Evolutionary conservation across 176 grass and related monocot genomes (phyloP).

Genomic region (Typha latifolia): DNA sequence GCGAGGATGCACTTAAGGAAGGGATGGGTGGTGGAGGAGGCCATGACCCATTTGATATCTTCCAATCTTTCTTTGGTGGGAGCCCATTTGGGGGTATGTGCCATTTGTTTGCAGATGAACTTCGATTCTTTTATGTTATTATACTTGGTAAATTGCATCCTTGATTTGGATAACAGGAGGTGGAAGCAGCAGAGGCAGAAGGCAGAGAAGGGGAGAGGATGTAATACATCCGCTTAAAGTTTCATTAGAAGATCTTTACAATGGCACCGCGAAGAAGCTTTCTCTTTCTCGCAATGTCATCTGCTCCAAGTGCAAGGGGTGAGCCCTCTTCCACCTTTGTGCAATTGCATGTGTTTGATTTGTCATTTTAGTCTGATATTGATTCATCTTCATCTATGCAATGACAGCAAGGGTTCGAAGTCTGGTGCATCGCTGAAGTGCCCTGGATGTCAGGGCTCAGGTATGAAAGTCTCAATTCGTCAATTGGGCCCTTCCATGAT

Average conservation of each 20-base stretch:
- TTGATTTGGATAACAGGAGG: constrained; percentile 37
- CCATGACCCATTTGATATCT: constrained; percentile 90
- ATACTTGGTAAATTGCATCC: background rate
- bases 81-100: constrained; percentile 61
- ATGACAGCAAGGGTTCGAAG: constrained; percentile 83
- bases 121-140: background rate
- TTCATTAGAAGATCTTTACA: constrained; percentile 93
- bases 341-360: background rate
- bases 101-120: background rate
- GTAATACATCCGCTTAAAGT: constrained; percentile 92
- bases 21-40: constrained; percentile 83
- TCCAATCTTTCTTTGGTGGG: constrained; percentile 90
- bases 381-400: background rate
- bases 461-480: constrained; percentile 94
- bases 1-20: constrained; percentile 98
- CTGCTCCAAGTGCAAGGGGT: constrained; percentile 94
- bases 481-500: constrained; percentile 93
- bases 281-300: constrained; percentile 86
- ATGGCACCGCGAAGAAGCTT: constrained; percentile 88
- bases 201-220: constrained; percentile 95
- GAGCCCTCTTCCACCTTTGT: constrained; percentile 4
- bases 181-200: constrained; percentile 83
- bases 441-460: constrained; percentile 83
- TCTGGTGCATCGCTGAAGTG: constrained; percentile 93
- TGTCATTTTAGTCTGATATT: too few species aligned